Conservation (phyloP, 805 yeast genomes). For the Clavispora santaluciae region DNA sequence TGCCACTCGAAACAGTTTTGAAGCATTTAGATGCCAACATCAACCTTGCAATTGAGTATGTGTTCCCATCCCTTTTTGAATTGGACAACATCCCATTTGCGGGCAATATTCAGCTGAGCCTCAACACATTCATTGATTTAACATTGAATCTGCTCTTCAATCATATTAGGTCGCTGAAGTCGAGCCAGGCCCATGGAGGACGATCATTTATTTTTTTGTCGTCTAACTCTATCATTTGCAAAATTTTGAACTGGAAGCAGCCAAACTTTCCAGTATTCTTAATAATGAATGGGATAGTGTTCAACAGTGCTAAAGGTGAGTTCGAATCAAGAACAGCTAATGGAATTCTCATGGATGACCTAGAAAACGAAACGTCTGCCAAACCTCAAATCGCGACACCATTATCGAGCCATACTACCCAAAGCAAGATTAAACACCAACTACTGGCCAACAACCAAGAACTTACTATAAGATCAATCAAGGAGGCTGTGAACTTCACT, state of each 20-base stretch:
- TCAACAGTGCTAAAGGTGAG: conserved; percentile 18
- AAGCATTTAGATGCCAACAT: conserved; percentile 51
- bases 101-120: conserved; percentile 41
- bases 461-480: conserved; percentile 57
- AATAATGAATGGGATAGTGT: conserved; percentile 64
- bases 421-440: conserved; percentile 13
- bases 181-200: conserved; percentile 12
- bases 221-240: conserved; percentile 83
- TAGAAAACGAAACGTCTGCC: conserved; percentile 2
- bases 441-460: conserved; percentile 31
- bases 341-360: conserved; percentile 31
- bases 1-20: conserved; percentile 59
- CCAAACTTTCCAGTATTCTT: conserved; percentile 95
- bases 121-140: conserved; percentile 73
- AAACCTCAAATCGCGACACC: neutral
- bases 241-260: conserved; percentile 95
- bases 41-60: conserved; percentile 67
- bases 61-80: conserved; percentile 62
- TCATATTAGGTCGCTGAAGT: conserved; percentile 55
- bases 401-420: neutral
- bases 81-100: conserved; percentile 35
- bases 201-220: conserved; percentile 82
- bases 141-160: conserved; percentile 68
- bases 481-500: conserved; percentile 79
- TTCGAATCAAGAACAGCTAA: conserved; percentile 40